These are phyloP conservation scores for Lyophyllum shimeji DNA, from an alignment of 768 basidiomycete species.

Conservation along the genomic window DNA sequence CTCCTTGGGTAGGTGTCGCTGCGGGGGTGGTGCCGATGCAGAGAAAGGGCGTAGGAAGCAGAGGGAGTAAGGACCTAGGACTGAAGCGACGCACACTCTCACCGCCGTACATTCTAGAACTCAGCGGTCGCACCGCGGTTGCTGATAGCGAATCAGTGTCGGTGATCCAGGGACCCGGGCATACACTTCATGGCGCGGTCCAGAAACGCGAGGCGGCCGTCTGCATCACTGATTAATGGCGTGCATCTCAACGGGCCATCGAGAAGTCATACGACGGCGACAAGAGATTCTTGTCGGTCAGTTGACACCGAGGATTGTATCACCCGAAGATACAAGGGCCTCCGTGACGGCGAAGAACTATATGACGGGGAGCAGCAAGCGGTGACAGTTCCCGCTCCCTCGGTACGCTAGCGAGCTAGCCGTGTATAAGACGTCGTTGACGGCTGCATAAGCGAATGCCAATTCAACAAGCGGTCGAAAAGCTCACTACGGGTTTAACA, in stretches of 20 bases:
- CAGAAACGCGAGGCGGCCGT: neutral
- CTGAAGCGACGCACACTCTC: too few relatives aligned
- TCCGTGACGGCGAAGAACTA: neutral
- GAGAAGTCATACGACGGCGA: neutral
- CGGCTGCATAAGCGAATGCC: neutral
- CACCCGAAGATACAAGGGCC: neutral
- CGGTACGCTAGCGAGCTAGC: neutral
- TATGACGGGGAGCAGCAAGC: neutral
- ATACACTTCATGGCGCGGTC: neutral
- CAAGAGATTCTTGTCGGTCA: neutral
- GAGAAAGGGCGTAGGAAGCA: too few relatives aligned
- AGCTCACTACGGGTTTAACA: neutral
- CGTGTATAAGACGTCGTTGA: neutral
- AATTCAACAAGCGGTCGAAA: neutral
- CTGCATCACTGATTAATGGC: neutral
- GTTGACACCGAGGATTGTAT: neutral
- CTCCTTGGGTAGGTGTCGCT: too few relatives aligned
- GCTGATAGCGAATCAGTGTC: neutral
- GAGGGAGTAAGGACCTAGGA: too few relatives aligned
- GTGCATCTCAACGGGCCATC: neutral
- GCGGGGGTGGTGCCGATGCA: too few relatives aligned
- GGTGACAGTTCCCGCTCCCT: neutral
- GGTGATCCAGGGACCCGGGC: neutral
- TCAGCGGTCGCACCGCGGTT: too few relatives aligned
- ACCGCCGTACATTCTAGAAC: too few relatives aligned